Percentiles rank a stretch among this genome's conserved stretches.
Evolutionary conservation across 345 rosid genomes (phyloP).

Genomic region (Salix udensis): DNA sequence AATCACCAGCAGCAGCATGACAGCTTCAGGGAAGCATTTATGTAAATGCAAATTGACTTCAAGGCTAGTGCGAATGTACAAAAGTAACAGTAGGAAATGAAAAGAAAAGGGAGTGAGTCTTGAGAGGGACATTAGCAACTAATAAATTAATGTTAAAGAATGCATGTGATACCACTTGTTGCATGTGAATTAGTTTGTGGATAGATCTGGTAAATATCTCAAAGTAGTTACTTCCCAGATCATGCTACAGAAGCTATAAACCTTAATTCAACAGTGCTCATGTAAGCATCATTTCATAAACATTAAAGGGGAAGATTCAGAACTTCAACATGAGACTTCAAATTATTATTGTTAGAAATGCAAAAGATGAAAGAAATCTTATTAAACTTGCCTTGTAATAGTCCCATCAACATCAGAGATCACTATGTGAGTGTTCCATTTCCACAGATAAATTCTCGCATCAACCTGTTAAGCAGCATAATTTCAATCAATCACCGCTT

Average conservation of each 20-base stretch:
- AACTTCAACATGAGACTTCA: background rate
- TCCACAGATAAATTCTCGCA: conserved; percentile 90
- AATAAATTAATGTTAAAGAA: too few relatives aligned
- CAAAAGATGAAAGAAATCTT: background rate
- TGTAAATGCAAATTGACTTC: conserved; percentile 8
- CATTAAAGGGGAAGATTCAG: too few relatives aligned
- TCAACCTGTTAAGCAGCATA: conserved; percentile 57
- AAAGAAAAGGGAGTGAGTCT: background rate
- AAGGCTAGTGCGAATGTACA: background rate
- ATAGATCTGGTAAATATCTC: too few relatives aligned
- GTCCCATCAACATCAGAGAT: conserved; percentile 99
- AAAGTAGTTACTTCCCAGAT: too few relatives aligned
- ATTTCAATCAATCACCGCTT: conserved; percentile 1
- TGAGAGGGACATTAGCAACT: conserved; percentile 3
- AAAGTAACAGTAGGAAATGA: background rate
- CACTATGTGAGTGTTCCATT: conserved; percentile 85
- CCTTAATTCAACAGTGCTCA: too few relatives aligned
- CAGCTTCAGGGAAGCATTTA: background rate
- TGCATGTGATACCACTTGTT: too few relatives aligned
- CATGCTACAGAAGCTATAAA: too few relatives aligned
- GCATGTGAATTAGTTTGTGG: too few relatives aligned
- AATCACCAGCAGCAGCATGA: background rate
- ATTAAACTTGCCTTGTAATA: conserved; percentile 67
- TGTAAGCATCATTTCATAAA: too few relatives aligned
- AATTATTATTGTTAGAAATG: background rate